Percentiles rank a stretch among this genome's conserved stretches.
phyloP scores from a whole-genome alignment of 495 filamentous ascomycete species.

The Sordaria brevicollis region DNA sequence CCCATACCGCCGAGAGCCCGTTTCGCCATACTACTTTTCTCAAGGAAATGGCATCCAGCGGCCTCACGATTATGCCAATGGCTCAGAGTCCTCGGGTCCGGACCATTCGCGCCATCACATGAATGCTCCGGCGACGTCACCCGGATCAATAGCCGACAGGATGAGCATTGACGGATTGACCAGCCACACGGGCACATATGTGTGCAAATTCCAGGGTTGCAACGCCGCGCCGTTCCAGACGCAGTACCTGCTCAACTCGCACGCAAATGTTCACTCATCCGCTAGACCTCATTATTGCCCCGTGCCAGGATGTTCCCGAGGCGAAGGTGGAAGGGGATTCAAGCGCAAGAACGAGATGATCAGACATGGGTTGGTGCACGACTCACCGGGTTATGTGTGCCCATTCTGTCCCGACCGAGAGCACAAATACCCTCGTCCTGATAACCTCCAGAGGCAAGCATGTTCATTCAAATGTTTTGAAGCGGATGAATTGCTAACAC shows the following conservation, averaged over 20 bases:
- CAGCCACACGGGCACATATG: conserved; percentile 20
- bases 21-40: conserved; percentile 13
- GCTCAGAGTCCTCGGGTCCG: conserved; percentile 20
- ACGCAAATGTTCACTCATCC: conserved; percentile 92
- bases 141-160: conserved; percentile 31
- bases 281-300: conserved; percentile 87
- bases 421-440: conserved; percentile 92
- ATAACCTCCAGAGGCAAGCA: conserved; percentile 88
- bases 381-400: conserved; percentile 92
- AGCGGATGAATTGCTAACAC: background rate
- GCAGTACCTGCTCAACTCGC: conserved; percentile 73
- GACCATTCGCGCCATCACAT: conserved; percentile 15
- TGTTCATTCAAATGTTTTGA: background rate
- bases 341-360: conserved; percentile 99
- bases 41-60: conserved; percentile 9
- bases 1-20: conserved; percentile 11
- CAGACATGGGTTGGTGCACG: conserved; percentile 87
- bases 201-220: conserved; percentile 45
- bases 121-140: conserved; percentile 15
- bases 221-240: conserved; percentile 85
- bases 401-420: conserved; percentile 94
- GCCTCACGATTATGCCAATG: conserved; percentile 10
- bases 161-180: conserved; percentile 43
- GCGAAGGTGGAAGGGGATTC: conserved; percentile 83
- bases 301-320: conserved; percentile 65